Conservation (phyloP, 768 basidiomycete genomes). For the Holtermanniella nyarrowii region DNA sequence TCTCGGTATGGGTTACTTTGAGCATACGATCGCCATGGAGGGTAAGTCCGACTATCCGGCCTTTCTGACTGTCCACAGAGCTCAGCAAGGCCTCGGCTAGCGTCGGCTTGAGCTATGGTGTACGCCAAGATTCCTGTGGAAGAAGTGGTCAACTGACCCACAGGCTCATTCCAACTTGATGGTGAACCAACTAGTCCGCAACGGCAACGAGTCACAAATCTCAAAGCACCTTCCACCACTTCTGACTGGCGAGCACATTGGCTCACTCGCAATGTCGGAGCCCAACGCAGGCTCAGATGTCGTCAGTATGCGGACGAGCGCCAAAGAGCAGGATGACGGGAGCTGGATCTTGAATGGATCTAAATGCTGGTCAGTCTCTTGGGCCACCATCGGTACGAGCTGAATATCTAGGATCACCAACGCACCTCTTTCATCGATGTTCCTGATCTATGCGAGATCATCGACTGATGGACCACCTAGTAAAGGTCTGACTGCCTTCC, state of each 20-base stretch:
- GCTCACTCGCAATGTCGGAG: slow-evolving; percentile 91
- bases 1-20: slow-evolving; percentile 68
- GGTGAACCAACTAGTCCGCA: slow-evolving; percentile 33
- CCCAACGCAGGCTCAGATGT: slow-evolving; percentile 86
- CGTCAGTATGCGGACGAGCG: slow-evolving; percentile 80
- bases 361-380: slow-evolving; percentile 72
- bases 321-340: slow-evolving; percentile 52
- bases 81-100: slow-evolving; percentile 82
- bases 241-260: slow-evolving; percentile 61
- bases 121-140: slow-evolving; percentile 11
- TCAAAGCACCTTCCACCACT: slow-evolving; percentile 71
- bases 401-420: slow-evolving; percentile 70
- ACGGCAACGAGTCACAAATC: slow-evolving; percentile 53
- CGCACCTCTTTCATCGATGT: slow-evolving; percentile 78
- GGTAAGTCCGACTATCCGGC: slow-evolving; percentile 38
- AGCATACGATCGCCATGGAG: slow-evolving; percentile 90
- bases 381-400: not conserved
- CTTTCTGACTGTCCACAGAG: slow-evolving; percentile 36
- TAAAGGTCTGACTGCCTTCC: slow-evolving; percentile 85
- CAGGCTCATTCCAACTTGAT: slow-evolving; percentile 36
- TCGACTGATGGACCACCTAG: slow-evolving; percentile 57
- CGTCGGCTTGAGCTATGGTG: slow-evolving; percentile 54
- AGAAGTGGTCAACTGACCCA: not conserved
- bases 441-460: slow-evolving; percentile 89
- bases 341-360: slow-evolving; percentile 55